Conservation (phyloP, 345 rosid species). For the Ceriops tagal region DNA sequence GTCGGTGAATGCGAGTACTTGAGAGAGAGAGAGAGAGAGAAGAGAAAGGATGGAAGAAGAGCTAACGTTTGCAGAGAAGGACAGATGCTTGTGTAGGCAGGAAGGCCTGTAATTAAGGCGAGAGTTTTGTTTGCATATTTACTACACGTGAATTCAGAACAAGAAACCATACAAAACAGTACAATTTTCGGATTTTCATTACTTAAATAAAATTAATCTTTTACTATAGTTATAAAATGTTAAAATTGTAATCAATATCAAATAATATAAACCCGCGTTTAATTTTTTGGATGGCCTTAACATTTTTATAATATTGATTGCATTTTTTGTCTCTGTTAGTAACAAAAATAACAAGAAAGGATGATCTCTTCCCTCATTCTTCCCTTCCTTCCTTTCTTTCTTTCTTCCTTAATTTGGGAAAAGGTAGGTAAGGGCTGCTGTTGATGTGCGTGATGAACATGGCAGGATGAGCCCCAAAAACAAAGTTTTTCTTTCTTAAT, state of each 20-base stretch:
- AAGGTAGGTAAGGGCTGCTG: too few relatives aligned
- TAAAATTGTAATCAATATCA: too few relatives aligned
- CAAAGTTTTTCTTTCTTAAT: neutral
- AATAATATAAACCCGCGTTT: too few relatives aligned
- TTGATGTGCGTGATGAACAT: neutral
- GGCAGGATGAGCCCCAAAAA: neutral
- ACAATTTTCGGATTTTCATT: neutral
- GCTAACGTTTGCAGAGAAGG: constrained; percentile 1
- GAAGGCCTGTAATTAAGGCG: constrained; percentile 38
- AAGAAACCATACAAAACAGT: neutral
- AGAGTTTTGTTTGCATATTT: constrained; percentile 14
- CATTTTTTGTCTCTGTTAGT: too few relatives aligned
- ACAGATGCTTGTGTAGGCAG: neutral
- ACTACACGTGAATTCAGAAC: constrained; percentile 2
- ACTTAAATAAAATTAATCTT: too few relatives aligned
- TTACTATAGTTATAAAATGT: too few relatives aligned
- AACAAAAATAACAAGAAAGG: too few relatives aligned
- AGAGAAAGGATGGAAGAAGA: neutral
- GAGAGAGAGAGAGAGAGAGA: neutral
- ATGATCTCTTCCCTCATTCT: too few relatives aligned
- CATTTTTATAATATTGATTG: too few relatives aligned
- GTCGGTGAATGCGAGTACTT: constrained; percentile 9
- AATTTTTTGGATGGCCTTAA: too few relatives aligned
- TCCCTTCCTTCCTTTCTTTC: too few relatives aligned
- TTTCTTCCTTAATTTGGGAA: too few relatives aligned